phyloP scores from a whole-genome alignment of 257 asterid species.

The Pogostemon cablin region DNA sequence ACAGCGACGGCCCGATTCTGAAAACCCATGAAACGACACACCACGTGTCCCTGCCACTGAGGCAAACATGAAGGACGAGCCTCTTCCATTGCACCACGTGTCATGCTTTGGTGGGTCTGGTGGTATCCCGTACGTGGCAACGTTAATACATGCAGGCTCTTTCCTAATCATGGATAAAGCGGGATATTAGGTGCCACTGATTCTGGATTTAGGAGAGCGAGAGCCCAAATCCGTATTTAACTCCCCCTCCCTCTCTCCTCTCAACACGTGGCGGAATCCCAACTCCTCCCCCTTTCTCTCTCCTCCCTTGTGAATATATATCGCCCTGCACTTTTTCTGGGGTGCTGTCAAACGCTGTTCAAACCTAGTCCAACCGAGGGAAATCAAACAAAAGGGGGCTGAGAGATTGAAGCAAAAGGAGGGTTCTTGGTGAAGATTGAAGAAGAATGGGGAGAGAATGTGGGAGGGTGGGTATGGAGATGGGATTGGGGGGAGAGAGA shows the following conservation, averaged over 20 bases:
- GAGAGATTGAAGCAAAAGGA: background rate
- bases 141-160: slow-evolving; percentile 26
- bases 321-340: background rate
- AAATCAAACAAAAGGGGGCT: background rate
- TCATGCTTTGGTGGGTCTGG: background rate
- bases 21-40: background rate
- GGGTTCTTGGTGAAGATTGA: background rate
- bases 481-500: slow-evolving; percentile 12
- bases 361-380: slow-evolving; percentile 37
- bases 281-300: slow-evolving; percentile 23
- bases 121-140: slow-evolving; percentile 38
- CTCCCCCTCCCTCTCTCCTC: slow-evolving; percentile 35
- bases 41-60: slow-evolving; percentile 43
- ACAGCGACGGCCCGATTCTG: background rate
- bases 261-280: slow-evolving; percentile 54
- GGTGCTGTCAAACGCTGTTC: slow-evolving; percentile 22
- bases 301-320: background rate
- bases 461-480: background rate
- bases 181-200: slow-evolving; percentile 35
- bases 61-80: slow-evolving; percentile 7
- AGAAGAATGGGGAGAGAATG: background rate
- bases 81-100: slow-evolving; percentile 34
- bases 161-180: slow-evolving; percentile 21
- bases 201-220: slow-evolving; percentile 30
- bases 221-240: slow-evolving; percentile 40